Evolutionary conservation across 257 asterid species (phyloP).

Genomic region (Solanum piurae): DNA sequence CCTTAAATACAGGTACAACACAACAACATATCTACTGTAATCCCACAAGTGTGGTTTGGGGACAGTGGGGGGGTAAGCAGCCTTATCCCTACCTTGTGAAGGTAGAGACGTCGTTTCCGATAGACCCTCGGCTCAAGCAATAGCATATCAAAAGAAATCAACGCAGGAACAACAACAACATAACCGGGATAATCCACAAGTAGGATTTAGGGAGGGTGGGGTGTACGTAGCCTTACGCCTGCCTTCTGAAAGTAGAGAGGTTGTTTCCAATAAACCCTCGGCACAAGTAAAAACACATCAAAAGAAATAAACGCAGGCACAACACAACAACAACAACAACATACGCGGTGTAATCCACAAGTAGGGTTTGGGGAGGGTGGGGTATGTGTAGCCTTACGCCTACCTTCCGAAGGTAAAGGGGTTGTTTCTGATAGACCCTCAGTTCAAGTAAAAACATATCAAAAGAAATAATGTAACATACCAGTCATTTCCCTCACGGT

Average conservation of each 20-base stretch:
- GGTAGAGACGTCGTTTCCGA: background rate
- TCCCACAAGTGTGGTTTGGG: background rate
- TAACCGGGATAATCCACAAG: background rate
- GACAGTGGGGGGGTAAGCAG: too few species aligned
- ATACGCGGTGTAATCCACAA: background rate
- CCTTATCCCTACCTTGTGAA: background rate
- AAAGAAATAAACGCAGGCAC: background rate
- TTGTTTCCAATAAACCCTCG: background rate
- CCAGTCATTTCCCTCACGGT: slow-evolving; percentile 83
- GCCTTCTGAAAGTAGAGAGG: background rate
- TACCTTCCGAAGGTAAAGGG: background rate
- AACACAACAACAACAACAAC: background rate
- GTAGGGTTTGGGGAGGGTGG: background rate
- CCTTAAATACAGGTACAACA: background rate
- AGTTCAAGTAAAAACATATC: background rate
- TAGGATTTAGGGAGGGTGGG: background rate
- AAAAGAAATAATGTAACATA: slow-evolving; percentile 5
- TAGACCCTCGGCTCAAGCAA: background rate
- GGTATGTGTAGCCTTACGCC: background rate
- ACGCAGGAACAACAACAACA: background rate
- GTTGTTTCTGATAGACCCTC: background rate
- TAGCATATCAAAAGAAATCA: background rate
- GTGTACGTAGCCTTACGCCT: background rate
- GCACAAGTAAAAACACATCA: background rate
- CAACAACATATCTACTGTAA: background rate